These are phyloP conservation scores for Rhinocladiella mackenziei DNA, from an alignment of 2,329 filamentous ascomycete species.

Conservation along the genomic window DNA sequence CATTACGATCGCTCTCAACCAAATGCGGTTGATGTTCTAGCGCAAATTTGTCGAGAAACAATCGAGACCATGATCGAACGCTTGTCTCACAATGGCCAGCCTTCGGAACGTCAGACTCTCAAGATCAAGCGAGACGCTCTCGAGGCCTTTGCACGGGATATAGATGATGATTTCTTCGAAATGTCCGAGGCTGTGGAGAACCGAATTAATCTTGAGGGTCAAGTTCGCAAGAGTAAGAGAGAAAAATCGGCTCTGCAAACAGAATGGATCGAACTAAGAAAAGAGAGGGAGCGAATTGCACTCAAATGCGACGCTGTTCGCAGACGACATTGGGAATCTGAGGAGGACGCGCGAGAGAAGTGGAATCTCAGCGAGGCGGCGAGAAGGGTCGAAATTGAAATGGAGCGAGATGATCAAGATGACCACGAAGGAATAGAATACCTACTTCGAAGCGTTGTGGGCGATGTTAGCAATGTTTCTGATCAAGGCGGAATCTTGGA, in stretches of 20 bases:
- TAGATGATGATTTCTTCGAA: conserved; percentile 49
- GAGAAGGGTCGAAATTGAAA: conserved; percentile 42
- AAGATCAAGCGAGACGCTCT: conserved; percentile 47
- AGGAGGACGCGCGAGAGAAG: conserved; percentile 33
- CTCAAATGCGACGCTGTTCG: conserved; percentile 49
- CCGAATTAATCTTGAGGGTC: conserved; percentile 45
- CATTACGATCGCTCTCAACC: conserved; percentile 40
- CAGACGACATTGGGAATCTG: conserved; percentile 39
- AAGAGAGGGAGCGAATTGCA: conserved; percentile 47
- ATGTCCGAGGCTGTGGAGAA: conserved; percentile 52
- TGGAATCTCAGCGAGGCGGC: conserved; percentile 32
- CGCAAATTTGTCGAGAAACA: conserved; percentile 49
- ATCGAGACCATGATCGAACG: conserved; percentile 45
- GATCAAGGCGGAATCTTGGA: conserved; percentile 41
- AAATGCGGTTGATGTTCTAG: conserved; percentile 51
- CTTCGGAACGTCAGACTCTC: conserved; percentile 25
- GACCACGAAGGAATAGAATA: conserved; percentile 39
- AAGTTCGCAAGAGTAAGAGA: conserved; percentile 44
- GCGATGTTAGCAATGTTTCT: conserved; percentile 39
- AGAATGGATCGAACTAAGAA: conserved; percentile 47
- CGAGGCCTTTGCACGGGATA: conserved; percentile 45
- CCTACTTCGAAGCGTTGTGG: conserved; percentile 40
- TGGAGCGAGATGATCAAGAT: conserved; percentile 35
- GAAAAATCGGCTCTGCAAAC: conserved; percentile 45
- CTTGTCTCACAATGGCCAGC: conserved; percentile 38